Evolutionary conservation across 192 early-diverging fungal species (phyloP), one percentile per base, ranked within the genome.

Genomic region (Umbelopsis sp.): DNA sequence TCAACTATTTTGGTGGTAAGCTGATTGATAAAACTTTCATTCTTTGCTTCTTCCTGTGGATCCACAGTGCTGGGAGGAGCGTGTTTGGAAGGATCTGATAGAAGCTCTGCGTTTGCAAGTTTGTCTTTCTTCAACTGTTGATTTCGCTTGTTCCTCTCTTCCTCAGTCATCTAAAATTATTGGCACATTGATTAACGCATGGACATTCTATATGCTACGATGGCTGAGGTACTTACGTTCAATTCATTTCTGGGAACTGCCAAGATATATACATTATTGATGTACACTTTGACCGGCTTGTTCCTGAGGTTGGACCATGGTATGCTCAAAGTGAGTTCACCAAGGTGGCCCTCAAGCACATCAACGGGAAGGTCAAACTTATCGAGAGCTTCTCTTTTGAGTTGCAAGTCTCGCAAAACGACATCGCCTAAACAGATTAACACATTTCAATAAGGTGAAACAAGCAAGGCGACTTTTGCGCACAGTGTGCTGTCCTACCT

Each of bases 231-330:
- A 85, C 49, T 90, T 88, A 44, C 86, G 80, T 53, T 73, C 10
- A 52, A 69, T 51, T 91, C 90, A 49, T 80, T 83, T 46, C 91
- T 90, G 13, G 96, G 97, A 25, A 86, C 87, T 23, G 95, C 97
- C 12, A 98, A 78, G 0, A 98, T 74, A 76, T 90, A 97, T 13
- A 97, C 91, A 70, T 98, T 86, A 72, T 95, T 92, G 72, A 99
- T 91, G 49, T 86, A 81, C 67, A 97, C 86, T 64, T 92, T 90
- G 44, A 98, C 93, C 1, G 97, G 96, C 79, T 94, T 92, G 79
- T 91, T 92, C 74, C 95, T 97, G 66, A 99, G 82, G 80, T 99
- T 97, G 3, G 87, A 91, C 97, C 97, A 99, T 9, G 97, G 97
- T 64, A 99, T 97, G n/a, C 85, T 91, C 7, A 98, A 80, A 0